Evolutionary conservation across 208 protist species (phyloP).

Genomic region (Acanthamoeba lugdunensis): DNA sequence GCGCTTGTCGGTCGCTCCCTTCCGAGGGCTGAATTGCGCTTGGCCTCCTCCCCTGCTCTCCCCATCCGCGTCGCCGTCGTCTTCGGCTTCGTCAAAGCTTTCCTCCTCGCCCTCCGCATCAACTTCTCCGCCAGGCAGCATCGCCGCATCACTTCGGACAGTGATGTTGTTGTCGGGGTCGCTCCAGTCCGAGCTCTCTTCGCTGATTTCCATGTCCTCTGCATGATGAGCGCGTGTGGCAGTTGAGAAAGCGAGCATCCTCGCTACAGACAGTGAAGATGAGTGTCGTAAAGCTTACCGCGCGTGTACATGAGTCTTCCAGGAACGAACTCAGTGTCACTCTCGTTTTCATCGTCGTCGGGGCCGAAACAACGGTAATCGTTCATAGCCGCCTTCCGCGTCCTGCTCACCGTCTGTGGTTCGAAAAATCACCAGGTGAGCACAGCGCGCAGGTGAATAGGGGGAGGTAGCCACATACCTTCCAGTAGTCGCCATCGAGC

Average conservation of each 20-base stretch:
- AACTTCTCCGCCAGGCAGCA: background rate
- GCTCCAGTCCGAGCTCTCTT: background rate
- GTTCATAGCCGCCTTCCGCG: background rate
- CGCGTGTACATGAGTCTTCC: background rate
- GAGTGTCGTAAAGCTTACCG: background rate
- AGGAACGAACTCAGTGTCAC: background rate
- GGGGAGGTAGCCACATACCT: background rate
- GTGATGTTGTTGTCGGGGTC: background rate
- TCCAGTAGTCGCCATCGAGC: slow-evolving; percentile 2
- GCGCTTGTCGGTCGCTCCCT: background rate
- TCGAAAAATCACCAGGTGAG: background rate
- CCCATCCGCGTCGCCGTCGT: background rate
- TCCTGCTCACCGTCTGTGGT: background rate
- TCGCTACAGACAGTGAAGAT: too few species aligned
- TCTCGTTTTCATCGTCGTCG: background rate
- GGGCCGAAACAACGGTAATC: background rate
- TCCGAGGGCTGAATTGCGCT: background rate
- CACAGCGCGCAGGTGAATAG: background rate
- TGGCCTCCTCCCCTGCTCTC: background rate
- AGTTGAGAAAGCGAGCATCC: background rate
- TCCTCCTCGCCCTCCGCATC: slow-evolving; percentile 8
- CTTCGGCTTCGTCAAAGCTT: background rate
- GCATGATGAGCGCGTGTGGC: background rate
- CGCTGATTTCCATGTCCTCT: background rate
- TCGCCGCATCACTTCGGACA: background rate